Evolutionary conservation across 1,284 basidiomycete species (phyloP).

Genomic region (Ceraceosorus guamensis): DNA sequence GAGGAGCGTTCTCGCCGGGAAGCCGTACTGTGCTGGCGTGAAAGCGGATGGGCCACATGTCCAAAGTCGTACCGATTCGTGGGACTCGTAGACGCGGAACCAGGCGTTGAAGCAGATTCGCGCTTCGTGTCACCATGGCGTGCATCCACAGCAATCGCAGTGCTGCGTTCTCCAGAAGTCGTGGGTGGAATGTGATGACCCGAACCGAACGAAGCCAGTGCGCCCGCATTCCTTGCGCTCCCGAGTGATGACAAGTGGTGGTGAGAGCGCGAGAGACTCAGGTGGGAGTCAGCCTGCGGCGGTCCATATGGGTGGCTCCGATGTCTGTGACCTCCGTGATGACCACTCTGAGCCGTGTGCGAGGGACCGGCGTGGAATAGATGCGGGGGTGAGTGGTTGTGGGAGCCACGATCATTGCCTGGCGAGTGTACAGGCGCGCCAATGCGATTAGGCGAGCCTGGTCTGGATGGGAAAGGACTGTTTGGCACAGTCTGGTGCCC

Average conservation of each 20-base stretch:
- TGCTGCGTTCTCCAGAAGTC: constrained; percentile 42
- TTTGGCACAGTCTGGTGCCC: constrained; percentile 42
- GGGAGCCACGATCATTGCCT: background rate
- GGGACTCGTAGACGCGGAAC: constrained; percentile 28
- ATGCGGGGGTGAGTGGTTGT: constrained; percentile 18
- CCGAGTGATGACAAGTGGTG: constrained; percentile 39
- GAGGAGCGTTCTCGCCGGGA: constrained; percentile 18
- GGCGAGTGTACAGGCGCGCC: constrained; percentile 6
- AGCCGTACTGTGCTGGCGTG: constrained; percentile 25
- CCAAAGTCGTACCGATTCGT: constrained; percentile 10
- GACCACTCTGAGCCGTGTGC: constrained; percentile 35
- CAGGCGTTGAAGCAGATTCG: constrained; percentile 11
- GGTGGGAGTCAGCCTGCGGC: constrained; percentile 1
- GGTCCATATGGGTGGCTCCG: constrained; percentile 40
- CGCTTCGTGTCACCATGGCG: constrained; percentile 14
- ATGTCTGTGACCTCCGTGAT: constrained; percentile 43
- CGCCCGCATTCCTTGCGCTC: constrained; percentile 13
- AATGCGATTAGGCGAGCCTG: constrained; percentile 32
- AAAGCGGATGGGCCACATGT: constrained; percentile 23
- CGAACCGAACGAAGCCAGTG: constrained; percentile 7
- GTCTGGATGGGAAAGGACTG: constrained; percentile 37
- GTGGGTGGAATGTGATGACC: constrained; percentile 20
- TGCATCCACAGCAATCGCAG: constrained; percentile 22
- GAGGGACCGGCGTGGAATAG: constrained; percentile 32
- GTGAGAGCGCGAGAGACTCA: constrained; percentile 35